Evolutionary conservation across 140 eudicot genomes (phyloP).

Genomic region (Ambrosia hybrid): DNA sequence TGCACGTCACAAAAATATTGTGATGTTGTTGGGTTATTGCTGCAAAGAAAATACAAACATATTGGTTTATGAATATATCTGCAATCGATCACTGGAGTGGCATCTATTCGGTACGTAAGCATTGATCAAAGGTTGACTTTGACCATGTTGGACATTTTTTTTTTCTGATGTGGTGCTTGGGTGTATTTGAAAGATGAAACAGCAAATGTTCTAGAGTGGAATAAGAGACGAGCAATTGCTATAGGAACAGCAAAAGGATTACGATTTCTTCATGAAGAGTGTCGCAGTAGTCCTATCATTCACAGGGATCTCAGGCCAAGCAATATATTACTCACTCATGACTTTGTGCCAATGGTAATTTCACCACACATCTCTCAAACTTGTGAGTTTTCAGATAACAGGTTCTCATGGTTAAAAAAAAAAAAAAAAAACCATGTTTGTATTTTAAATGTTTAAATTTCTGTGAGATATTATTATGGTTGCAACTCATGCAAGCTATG

Average conservation of each 20-base stretch:
- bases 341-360: constrained; percentile 79
- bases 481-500: constrained; percentile 14
- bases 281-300: constrained; percentile 79
- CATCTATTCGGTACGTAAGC: constrained; percentile 62
- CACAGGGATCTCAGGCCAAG: constrained; percentile 86
- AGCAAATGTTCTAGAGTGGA: constrained; percentile 64
- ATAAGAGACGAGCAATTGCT: constrained; percentile 64
- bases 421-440: no score
- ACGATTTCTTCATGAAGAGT: constrained; percentile 88
- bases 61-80: constrained; percentile 77
- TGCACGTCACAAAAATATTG: constrained; percentile 89
- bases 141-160: not conserved
- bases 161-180: not conserved
- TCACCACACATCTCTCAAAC: not conserved
- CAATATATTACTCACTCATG: constrained; percentile 80
- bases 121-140: not conserved
- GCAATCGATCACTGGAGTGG: constrained; percentile 87
- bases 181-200: constrained; percentile 38
- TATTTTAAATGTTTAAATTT: not conserved
- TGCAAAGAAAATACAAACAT: constrained; percentile 75
- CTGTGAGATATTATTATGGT: not conserved
- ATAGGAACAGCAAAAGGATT: constrained; percentile 86
- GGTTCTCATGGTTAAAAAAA: no score
- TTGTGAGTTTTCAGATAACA: no score
- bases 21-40: constrained; percentile 82